Evolutionary conservation across 2,329 filamentous ascomycete genomes (phyloP).

Genomic region (Paecilomyces fulvus): DNA sequence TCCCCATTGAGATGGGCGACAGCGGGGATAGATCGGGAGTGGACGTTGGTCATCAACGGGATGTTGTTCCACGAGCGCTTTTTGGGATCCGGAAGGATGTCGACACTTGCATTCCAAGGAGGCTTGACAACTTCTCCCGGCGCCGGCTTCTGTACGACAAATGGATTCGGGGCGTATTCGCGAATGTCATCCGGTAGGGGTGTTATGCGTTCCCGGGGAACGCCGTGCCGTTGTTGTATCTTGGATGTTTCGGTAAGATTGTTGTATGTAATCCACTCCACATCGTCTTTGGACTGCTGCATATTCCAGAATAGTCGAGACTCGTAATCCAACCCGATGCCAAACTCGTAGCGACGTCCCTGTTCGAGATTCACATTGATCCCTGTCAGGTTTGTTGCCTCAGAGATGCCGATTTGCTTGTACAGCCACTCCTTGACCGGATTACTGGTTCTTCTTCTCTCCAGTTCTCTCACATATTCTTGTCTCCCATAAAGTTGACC

Average conservation of each 20-base stretch:
- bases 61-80: constrained; percentile 36
- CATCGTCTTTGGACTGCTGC: constrained; percentile 28
- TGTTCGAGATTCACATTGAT: constrained; percentile 25
- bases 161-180: constrained; percentile 23
- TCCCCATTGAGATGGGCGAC: constrained; percentile 35
- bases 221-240: constrained; percentile 26
- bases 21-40: constrained; percentile 39
- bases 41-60: constrained; percentile 40
- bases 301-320: constrained; percentile 43
- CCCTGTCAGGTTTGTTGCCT: constrained; percentile 28
- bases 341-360: constrained; percentile 40
- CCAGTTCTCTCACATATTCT: constrained; percentile 41
- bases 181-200: constrained; percentile 30
- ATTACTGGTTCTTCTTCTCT: constrained; percentile 25
- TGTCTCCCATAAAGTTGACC: constrained; percentile 46
- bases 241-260: constrained; percentile 27
- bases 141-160: constrained; percentile 20
- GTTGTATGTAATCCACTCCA: constrained; percentile 34
- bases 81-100: constrained; percentile 32
- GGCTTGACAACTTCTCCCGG: constrained; percentile 21
- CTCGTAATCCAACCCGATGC: constrained; percentile 45
- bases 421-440: constrained; percentile 32
- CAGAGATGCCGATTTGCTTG: constrained; percentile 27
- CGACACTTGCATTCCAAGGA: constrained; percentile 30
- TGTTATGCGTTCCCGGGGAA: constrained; percentile 30